Evolutionary conservation across 2,329 filamentous ascomycete genomes (phyloP).

Genomic region (Daldinia sp.): DNA sequence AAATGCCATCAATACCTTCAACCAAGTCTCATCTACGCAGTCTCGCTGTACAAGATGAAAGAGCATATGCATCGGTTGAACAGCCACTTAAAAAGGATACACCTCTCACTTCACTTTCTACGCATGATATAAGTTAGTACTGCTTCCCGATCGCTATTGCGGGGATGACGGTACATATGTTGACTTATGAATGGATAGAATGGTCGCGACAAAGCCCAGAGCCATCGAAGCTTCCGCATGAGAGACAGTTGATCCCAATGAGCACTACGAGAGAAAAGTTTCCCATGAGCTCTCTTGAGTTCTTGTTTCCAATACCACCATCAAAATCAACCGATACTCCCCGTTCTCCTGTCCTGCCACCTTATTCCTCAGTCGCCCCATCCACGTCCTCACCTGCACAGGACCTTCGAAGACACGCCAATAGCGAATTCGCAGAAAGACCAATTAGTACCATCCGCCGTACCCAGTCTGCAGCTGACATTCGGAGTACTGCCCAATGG

Average conservation of each 20-base stretch:
- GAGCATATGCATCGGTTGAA: background rate
- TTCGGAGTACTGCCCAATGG: slow-evolving; percentile 3
- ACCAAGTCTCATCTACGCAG: background rate
- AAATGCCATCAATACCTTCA: background rate
- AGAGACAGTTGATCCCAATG: background rate
- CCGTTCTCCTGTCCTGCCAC: slow-evolving; percentile 27
- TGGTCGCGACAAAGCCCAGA: slow-evolving; percentile 11
- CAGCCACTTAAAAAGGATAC: background rate
- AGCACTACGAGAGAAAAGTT: background rate
- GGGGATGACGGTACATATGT: background rate
- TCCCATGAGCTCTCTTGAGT: slow-evolving; percentile 2
- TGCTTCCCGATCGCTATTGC: background rate
- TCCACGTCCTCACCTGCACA: slow-evolving; percentile 9
- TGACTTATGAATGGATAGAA: background rate
- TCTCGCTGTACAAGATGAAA: background rate
- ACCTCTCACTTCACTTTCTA: background rate
- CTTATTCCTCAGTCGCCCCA: slow-evolving; percentile 21
- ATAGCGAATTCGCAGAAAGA: background rate
- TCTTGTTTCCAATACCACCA: slow-evolving; percentile 30
- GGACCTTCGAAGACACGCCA: background rate
- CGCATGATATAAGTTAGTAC: background rate
- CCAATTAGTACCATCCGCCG: slow-evolving; percentile 2
- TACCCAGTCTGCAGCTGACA: slow-evolving; percentile 18
- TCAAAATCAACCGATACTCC: background rate
- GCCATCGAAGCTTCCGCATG: slow-evolving; percentile 10